phyloP scores from a whole-genome alignment of 164 flowering plant genomes.

The Liquidambar formosana region DNA sequence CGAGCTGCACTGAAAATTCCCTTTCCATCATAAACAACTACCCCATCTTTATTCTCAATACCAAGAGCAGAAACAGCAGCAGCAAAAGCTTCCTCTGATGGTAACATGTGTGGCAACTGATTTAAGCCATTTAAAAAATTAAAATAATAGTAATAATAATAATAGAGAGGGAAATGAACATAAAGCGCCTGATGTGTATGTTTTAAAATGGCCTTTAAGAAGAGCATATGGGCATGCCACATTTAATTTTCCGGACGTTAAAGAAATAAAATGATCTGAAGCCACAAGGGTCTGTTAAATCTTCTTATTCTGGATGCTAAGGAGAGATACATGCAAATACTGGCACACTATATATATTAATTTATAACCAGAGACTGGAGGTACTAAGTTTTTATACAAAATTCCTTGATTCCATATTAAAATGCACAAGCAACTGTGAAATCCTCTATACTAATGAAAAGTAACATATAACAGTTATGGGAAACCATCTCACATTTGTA shows the following conservation, averaged over 20 bases:
- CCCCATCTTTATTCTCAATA: conserved; percentile 77
- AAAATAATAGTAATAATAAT: no score
- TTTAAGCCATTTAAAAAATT: conserved; percentile 6
- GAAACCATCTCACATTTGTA: conserved; percentile 63
- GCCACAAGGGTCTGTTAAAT: not conserved
- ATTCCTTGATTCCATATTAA: not conserved
- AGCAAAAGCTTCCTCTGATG: conserved; percentile 95
- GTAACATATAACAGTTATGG: not conserved
- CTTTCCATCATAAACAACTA: conserved; percentile 97
- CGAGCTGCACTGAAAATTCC: conserved; percentile 99
- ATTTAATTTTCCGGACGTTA: not conserved
- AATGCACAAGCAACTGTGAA: not conserved
- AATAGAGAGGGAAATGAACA: not conserved
- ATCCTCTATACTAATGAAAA: not conserved
- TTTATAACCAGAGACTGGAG: no score
- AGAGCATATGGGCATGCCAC: not conserved
- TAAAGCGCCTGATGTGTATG: not conserved
- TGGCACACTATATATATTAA: no score
- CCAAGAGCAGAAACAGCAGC: conserved; percentile 98
- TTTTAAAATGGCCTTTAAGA: not conserved
- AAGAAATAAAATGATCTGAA: not conserved
- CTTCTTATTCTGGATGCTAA: no score
- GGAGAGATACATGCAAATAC: not conserved
- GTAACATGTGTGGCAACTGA: conserved; percentile 99
- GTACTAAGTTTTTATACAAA: no score